Conservation (phyloP, 1,139 yeast species). For the Pichia sp. region DNA sequence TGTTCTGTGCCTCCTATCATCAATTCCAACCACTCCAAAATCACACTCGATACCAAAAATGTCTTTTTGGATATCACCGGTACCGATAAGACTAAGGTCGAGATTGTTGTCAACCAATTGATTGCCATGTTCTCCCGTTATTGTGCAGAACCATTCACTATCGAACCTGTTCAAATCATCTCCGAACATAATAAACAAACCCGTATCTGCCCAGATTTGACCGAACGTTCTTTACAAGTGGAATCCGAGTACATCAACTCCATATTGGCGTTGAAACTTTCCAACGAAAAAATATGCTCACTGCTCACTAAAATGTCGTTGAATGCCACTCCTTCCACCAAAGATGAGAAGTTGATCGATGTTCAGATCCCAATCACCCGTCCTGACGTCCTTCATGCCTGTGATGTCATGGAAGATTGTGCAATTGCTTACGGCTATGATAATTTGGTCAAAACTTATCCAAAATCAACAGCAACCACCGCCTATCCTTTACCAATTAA, state of each 20-base stretch:
- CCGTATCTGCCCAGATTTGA: conserved; percentile 70
- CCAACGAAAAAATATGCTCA: conserved; percentile 62
- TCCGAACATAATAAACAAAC: conserved; percentile 80
- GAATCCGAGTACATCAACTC: conserved; percentile 87
- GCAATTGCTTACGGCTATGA: conserved; percentile 96
- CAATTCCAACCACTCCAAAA: conserved; percentile 88
- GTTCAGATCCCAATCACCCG: conserved; percentile 88
- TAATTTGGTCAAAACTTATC: conserved; percentile 77
- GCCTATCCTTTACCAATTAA: conserved; percentile 89
- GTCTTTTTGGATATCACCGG: conserved; percentile 94
- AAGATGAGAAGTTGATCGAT: conserved; percentile 51
- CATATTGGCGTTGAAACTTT: conserved; percentile 73
- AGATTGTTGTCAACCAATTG: conserved; percentile 82
- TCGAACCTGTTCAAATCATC: conserved; percentile 84
- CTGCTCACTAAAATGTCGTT: conserved; percentile 81
- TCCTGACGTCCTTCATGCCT: conserved; percentile 92
- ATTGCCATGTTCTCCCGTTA: conserved; percentile 95
- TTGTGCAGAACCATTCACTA: conserved; percentile 67
- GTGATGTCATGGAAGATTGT: conserved; percentile 98
- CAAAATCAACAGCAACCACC: conserved; percentile 71
- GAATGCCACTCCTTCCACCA: conserved; percentile 50
- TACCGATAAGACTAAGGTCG: conserved; percentile 89
- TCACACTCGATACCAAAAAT: conserved; percentile 76
- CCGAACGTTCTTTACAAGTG: conserved; percentile 65
- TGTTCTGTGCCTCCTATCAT: conserved; percentile 96